Evolutionary conservation across 2,329 filamentous ascomycete genomes (phyloP).

Genomic region (Aspergillus latus): DNA sequence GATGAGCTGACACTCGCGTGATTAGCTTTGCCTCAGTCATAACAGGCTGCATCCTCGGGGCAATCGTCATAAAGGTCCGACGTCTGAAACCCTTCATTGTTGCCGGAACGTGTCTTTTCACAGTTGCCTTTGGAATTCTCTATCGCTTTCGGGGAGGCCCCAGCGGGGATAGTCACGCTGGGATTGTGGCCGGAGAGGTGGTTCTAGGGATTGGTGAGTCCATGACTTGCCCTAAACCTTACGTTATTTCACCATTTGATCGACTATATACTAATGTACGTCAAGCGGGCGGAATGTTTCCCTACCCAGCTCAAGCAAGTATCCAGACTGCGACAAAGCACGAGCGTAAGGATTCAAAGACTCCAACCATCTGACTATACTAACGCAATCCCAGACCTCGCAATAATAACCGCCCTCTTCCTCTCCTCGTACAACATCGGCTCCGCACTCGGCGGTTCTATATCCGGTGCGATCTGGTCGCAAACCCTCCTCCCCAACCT

Average conservation of each 20-base stretch:
- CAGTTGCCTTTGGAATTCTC: conserved; percentile 65
- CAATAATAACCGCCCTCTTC: conserved; percentile 64
- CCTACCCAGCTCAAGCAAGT: conserved; percentile 52
- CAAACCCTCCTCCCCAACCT: conserved; percentile 56
- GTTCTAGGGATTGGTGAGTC: conserved; percentile 57
- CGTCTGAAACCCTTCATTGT: conserved; percentile 66
- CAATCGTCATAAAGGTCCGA: conserved; percentile 58
- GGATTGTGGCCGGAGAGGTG: conserved; percentile 63
- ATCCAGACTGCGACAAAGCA: conserved; percentile 54
- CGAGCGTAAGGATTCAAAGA: conserved; percentile 37
- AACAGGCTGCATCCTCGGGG: conserved; percentile 56
- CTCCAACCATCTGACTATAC: neutral
- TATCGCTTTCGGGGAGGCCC: conserved; percentile 62
- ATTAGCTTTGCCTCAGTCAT: conserved; percentile 55
- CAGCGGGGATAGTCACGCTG: conserved; percentile 47
- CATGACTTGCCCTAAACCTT: no score
- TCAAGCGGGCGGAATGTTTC: conserved; percentile 60
- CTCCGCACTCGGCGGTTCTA: conserved; percentile 59
- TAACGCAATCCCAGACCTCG: conserved; percentile 48
- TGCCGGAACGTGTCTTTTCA: conserved; percentile 59
- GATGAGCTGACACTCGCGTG: neutral
- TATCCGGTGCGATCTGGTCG: conserved; percentile 64
- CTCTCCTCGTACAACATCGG: conserved; percentile 65
- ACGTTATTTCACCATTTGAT: neutral
- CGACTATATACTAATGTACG: neutral